Evolutionary conservation across 2,329 filamentous ascomycete species (phyloP).

Genomic region (Rachicladosporium sp.): DNA sequence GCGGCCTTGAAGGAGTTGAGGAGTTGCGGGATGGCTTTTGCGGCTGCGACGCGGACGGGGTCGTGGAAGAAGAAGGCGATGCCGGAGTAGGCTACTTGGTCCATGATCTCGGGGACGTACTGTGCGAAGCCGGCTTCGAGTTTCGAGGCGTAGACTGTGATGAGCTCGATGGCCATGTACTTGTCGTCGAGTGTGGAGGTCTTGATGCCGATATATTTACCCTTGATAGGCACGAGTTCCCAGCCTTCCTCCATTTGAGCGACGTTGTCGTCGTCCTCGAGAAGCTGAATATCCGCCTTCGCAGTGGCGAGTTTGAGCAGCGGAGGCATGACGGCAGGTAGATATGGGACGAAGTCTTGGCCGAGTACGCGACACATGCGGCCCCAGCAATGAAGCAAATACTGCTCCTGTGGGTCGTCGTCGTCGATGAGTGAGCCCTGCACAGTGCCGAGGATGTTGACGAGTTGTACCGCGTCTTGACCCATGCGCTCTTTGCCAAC

Average conservation of each 20-base stretch:
- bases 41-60: constrained; percentile 85
- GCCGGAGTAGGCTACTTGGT: constrained; percentile 87
- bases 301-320: constrained; percentile 81
- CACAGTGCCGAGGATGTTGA: constrained; percentile 76
- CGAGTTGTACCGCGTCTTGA: constrained; percentile 71
- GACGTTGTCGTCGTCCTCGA: constrained; percentile 90
- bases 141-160: constrained; percentile 93
- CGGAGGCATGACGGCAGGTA: constrained; percentile 87
- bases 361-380: constrained; percentile 94
- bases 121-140: constrained; percentile 86
- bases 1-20: constrained; percentile 90
- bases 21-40: constrained; percentile 85
- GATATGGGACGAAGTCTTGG: constrained; percentile 80
- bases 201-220: constrained; percentile 96
- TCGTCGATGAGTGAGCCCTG: constrained; percentile 77
- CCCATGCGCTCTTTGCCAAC: constrained; percentile 90
- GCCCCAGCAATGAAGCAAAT: constrained; percentile 97
- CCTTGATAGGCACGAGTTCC: constrained; percentile 93
- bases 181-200: constrained; percentile 96
- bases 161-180: constrained; percentile 97
- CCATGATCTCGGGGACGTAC: constrained; percentile 86
- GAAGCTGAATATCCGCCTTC: constrained; percentile 91
- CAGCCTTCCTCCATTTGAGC: constrained; percentile 89
- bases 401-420: constrained; percentile 92
- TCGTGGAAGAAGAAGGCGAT: constrained; percentile 99